These are phyloP conservation scores for Chytriomyces confervae DNA, from an alignment of 192 early-diverging fungal species.

Conservation along the genomic window DNA sequence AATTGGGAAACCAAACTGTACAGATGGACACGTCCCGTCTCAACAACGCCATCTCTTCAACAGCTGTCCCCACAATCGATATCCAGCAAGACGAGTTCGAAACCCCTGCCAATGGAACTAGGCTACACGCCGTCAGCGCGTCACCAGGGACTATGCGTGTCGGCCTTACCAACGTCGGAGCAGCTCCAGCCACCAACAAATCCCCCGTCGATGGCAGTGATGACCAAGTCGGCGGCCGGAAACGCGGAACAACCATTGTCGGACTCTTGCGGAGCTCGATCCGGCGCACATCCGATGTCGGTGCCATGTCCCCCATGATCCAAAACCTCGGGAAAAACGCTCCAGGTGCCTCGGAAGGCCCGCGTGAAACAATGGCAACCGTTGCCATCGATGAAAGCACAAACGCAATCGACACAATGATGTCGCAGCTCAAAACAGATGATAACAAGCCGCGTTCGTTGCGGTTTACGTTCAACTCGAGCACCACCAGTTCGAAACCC, in stretches of 20 bases:
- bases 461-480: conserved; percentile 69
- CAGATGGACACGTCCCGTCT: conserved; percentile 40
- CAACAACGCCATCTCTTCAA: conserved; percentile 25
- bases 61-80: neutral
- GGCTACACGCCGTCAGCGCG: neutral
- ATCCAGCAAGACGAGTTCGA: neutral
- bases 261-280: conserved; percentile 56
- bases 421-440: conserved; percentile 6
- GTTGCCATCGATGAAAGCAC: conserved; percentile 30
- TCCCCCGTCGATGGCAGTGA: neutral
- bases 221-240: conserved; percentile 42
- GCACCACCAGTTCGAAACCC: conserved; percentile 63
- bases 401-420: conserved; percentile 24
- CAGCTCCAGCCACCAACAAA: neutral
- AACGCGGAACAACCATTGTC: conserved; percentile 64
- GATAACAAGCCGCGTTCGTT: conserved; percentile 63
- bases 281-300: conserved; percentile 54
- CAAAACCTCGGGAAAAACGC: conserved; percentile 19
- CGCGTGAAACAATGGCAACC: conserved; percentile 34
- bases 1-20: conserved; percentile 22
- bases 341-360: conserved; percentile 17
- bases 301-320: conserved; percentile 12
- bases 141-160: neutral
- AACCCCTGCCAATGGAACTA: neutral
- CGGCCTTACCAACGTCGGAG: neutral